Base-by-base conservation (phyloP, 1,284 basidiomycete species). In the Lentinula novae-zelandiae region DNA sequence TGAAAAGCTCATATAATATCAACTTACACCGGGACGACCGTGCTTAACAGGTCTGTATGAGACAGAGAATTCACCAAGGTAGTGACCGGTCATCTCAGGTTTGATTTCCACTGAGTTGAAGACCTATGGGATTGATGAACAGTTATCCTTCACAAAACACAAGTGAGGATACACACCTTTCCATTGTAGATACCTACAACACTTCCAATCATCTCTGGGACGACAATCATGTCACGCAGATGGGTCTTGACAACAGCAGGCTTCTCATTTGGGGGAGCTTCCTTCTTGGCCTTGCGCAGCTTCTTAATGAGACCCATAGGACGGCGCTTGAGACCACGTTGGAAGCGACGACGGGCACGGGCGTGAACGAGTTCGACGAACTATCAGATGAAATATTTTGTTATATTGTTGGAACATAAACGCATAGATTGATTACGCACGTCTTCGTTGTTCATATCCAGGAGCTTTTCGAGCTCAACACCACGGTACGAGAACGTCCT, bases 241-340 rank as follows among this genome's bases (percentile, higher is more conserved):
- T 99, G 97, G 61, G 97, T 99, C 87, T 98, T 99, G 75, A 99
- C 95, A 69, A 95, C 92, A 60, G 93, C 86, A 65, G 97, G 97
- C 85, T 99, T 99, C 82, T 98, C 94, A 81, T 98, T 98, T 71
- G 96, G 93, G 64, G 86, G 92, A 50, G 95, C 94, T 79, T 98
- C 96, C 83, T 96, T 98, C 89, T 99, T 99, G 67, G 97, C 94
- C 81, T 97, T 98, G 77, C 97, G 93, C 69, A 99, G 86, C 81
- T 99, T 98, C 87, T 99, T 99, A 78, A 99, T 98, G 71, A 99
- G 88, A 68, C 95, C 95, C 91, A 99, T 92, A 58, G 97, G 96
- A 78, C 91, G 90, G 81, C 96, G 93, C 85, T 98, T 99, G 70
- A 99, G 89, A 71, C 97, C 97, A 70, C 97, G 93, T 79, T 95